A percentile compares a stretch with the other conserved stretches of the same genome.
Evolutionary conservation across 2,329 filamentous ascomycete genomes (phyloP).

Genomic region (Botrytis galanthina): DNA sequence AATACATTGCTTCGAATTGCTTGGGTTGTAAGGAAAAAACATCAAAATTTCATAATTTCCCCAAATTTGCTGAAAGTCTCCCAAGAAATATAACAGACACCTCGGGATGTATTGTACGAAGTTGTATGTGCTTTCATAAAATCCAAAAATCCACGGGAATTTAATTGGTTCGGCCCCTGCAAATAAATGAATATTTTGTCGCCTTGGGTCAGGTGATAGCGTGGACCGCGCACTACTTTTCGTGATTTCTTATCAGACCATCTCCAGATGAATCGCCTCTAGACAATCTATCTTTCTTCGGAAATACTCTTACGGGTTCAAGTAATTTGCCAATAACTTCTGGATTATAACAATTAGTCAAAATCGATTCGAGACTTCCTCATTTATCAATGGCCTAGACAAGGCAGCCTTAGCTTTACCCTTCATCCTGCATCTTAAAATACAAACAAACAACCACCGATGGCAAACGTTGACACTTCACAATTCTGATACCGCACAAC

Average conservation of each 20-base stretch:
- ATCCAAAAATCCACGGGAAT: neutral
- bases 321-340: neutral
- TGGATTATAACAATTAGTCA: neutral
- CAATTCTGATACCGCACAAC: neutral
- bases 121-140: neutral
- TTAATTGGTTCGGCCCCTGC: neutral
- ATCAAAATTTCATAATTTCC: neutral
- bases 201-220: slow-evolving; percentile 1
- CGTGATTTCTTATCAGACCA: neutral
- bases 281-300: neutral
- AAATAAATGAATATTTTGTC: neutral
- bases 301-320: neutral
- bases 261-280: neutral
- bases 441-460: neutral
- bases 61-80: neutral
- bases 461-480: neutral
- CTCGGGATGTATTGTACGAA: neutral
- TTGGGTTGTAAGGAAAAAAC: neutral
- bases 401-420: neutral
- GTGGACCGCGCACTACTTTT: neutral
- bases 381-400: neutral
- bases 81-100: neutral
- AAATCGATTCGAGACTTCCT: neutral
- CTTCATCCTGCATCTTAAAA: neutral
- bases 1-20: neutral